Base-by-base conservation (phyloP, 108 stramenopile species). In the Cyclotella atomus region DNA sequence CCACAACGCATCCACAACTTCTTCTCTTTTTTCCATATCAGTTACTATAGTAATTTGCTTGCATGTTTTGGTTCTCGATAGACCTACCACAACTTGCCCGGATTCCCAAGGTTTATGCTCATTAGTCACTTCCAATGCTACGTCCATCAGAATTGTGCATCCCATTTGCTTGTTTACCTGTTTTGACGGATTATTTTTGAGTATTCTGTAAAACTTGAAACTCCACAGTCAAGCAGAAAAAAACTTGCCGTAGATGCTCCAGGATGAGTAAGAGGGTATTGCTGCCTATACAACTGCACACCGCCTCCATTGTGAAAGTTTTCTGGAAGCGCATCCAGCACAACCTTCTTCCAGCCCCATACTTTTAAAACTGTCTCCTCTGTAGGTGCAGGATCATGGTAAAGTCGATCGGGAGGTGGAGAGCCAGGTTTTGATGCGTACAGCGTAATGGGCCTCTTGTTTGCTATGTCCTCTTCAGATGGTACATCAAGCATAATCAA, bases 401-500 rank as follows among this genome's bases (percentile, higher is more conserved):
- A 38, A 27, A 28, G 8, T 16, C 8, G 3, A 15, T 55, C 8
- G 3, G 54, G 54, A 25, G 8, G 28, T 9, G 24, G 8, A 9
- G 27, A 25, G 8, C 54, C 54, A 28, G 23, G 25, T 27, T 4
- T 4, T 6, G 54, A 25, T 15, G 54, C 54, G 28, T 55, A 55
- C 24, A 55, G 23, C 28, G 27, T 29, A 28, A 55, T 55, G 16
- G 3, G 25, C 28, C 27, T 25, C 16, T 33, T 30, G 27, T 29
- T 29, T 7, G 21, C 12, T 54, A 27, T 3, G 15, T 54, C 10
- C 55, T 33, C 17, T 29, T 27, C 8, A 10, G 36, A 25, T 19
- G 73, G 73, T 10, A 74, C 27, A 21, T 64, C 63, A 44, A 49
- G 24, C 73, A 74, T 74, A 17, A 57, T 32, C 15, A 74, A 63